Percentiles rank a stretch among this genome's conserved stretches.
These are phyloP conservation scores for Diaporthe batatas DNA, from an alignment of 2,329 filamentous ascomycete genomes.

Conservation along the genomic window DNA sequence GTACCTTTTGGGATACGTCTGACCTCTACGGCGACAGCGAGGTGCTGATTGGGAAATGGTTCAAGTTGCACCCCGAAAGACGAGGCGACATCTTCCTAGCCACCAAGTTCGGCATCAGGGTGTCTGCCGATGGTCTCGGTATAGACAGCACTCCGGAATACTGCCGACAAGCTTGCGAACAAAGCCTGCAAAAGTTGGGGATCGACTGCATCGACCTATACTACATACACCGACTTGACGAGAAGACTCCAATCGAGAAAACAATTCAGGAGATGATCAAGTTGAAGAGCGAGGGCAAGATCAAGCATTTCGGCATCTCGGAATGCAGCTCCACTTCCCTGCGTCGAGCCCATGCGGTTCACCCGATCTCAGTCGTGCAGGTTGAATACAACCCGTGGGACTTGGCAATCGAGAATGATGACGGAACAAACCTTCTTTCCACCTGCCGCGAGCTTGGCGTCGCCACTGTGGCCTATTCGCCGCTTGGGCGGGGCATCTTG, in stretches of 20 bases:
- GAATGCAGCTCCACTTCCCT: conserved; percentile 56
- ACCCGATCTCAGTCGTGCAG: conserved; percentile 49
- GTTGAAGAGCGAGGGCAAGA: conserved; percentile 55
- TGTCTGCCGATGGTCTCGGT: conserved; percentile 35
- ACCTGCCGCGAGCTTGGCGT: conserved; percentile 69
- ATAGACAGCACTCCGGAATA: conserved; percentile 26
- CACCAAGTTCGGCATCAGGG: conserved; percentile 45
- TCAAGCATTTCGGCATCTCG: conserved; percentile 59
- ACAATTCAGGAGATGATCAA: conserved; percentile 56
- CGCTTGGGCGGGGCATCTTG: conserved; percentile 69
- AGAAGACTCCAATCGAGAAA: conserved; percentile 54
- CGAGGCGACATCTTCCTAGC: conserved; percentile 55
- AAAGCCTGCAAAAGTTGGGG: conserved; percentile 54
- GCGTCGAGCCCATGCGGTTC: conserved; percentile 56
- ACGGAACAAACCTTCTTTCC: conserved; percentile 59
- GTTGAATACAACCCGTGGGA: conserved; percentile 66
- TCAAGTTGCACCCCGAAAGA: conserved; percentile 54
- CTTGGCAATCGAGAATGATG: conserved; percentile 68
- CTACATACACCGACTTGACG: conserved; percentile 59
- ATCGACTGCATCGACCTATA: conserved; percentile 62
- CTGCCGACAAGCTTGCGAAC: conserved; percentile 37
- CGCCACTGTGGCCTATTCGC: conserved; percentile 68
- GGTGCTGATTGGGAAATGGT: conserved; percentile 54
- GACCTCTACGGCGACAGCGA: conserved; percentile 55
- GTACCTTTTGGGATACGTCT: conserved; percentile 58